A percentile compares a stretch with the other conserved stretches of the same genome.
These are phyloP conservation scores for Theileria annulata DNA, from an alignment of 169 alveolate genomes.

Conservation along the genomic window DNA sequence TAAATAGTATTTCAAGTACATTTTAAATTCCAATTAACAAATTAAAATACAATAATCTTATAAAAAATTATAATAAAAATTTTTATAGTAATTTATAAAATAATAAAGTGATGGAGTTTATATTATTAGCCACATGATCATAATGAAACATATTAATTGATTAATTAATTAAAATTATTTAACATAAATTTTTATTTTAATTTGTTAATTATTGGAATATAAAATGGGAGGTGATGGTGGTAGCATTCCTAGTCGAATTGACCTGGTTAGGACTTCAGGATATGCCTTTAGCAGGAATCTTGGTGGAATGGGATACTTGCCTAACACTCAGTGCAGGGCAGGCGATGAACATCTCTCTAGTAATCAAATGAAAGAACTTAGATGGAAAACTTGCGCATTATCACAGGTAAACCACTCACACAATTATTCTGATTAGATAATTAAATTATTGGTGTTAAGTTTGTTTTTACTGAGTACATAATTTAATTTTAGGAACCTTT, in stretches of 20 bases:
- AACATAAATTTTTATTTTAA: background rate
- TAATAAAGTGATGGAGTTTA: too few species aligned
- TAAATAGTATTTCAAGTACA: conserved; percentile 72
- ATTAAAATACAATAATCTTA: background rate
- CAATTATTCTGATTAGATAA: too few species aligned
- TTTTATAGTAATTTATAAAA: background rate
- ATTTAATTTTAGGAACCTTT: conserved; percentile 74
- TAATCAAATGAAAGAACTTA: conserved; percentile 66
- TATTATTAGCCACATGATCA: too few species aligned
- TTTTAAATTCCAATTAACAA: conserved; percentile 9
- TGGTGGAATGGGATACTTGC: conserved; percentile 89
- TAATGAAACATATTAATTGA: background rate
- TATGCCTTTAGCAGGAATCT: conserved; percentile 77
- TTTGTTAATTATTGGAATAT: too few species aligned
- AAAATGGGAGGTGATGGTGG: conserved; percentile 90
- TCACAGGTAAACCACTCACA: conserved; percentile 70
- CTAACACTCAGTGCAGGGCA: conserved; percentile 76
- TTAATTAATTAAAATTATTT: background rate
- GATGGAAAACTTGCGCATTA: conserved; percentile 77
- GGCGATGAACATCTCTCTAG: conserved; percentile 69
- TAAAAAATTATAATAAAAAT: too few species aligned
- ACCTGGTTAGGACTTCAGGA: conserved; percentile 83
- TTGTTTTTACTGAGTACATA: background rate
- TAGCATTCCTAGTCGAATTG: conserved; percentile 82
- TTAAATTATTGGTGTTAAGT: background rate